Conservation (phyloP, 2,329 filamentous ascomycete species). For the Diaporthe velutina region DNA sequence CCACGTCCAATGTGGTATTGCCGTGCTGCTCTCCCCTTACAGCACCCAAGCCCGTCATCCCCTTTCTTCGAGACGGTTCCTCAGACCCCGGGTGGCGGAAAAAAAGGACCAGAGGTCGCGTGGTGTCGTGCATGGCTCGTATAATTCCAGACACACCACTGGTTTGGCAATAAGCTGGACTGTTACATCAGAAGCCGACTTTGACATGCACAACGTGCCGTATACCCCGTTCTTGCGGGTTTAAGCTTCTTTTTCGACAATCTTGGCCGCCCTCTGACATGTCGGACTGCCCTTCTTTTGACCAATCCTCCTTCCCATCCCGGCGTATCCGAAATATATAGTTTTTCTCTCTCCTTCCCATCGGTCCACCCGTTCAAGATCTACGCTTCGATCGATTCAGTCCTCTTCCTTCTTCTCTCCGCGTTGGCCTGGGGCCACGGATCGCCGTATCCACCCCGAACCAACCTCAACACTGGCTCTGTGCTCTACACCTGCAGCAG, state of each 20-base stretch:
- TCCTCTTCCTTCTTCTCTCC: not conserved
- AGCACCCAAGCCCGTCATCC: not conserved
- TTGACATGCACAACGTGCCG: not conserved
- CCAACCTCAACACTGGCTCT: not conserved
- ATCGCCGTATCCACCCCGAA: conserved; percentile 17
- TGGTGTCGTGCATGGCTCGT: conserved; percentile 23
- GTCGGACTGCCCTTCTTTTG: not conserved
- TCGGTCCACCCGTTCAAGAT: not conserved
- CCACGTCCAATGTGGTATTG: not conserved
- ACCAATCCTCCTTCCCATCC: not conserved
- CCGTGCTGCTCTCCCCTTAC: not conserved
- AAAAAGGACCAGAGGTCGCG: not conserved
- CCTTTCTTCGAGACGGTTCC: conserved; percentile 19
- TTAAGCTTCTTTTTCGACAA: conserved; percentile 19
- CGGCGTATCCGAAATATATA: not conserved
- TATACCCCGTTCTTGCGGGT: not conserved
- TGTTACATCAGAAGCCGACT: not conserved
- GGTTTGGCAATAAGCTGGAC: not conserved
- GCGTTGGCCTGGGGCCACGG: conserved; percentile 24
- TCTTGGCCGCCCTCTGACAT: conserved; percentile 2
- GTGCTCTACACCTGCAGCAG: not conserved
- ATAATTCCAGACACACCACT: conserved; percentile 7
- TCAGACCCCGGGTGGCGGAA: conserved; percentile 12
- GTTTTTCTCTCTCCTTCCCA: not conserved
- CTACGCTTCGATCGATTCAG: too few species aligned